Conservation (phyloP, 139 green algal genomes). For the Astrephomene gubernaculifera region DNA sequence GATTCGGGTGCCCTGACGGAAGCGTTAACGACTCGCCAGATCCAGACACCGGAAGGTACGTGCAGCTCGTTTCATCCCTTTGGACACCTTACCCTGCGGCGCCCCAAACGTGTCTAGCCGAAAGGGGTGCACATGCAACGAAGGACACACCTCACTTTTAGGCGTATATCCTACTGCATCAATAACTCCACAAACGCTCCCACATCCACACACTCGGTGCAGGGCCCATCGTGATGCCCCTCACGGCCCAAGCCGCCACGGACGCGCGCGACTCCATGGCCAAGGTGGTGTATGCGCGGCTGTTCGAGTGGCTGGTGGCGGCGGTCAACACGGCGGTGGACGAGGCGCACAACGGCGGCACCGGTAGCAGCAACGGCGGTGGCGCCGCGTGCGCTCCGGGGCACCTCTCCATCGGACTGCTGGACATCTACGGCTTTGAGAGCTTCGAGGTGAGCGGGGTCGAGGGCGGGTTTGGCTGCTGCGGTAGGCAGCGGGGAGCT, state of each 20-base stretch:
- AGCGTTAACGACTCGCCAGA: slow-evolving; percentile 79
- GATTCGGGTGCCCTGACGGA: slow-evolving; percentile 64
- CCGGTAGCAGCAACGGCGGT: neutral
- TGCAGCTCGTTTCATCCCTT: no score
- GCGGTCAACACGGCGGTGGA: slow-evolving; percentile 70
- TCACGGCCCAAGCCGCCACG: slow-evolving; percentile 64
- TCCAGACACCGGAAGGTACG: slow-evolving; percentile 83
- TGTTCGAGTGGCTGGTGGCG: slow-evolving; percentile 96
- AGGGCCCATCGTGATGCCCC: slow-evolving; percentile 81
- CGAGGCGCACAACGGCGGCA: slow-evolving; percentile 24
- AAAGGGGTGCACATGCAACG: no score
- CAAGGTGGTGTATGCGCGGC: slow-evolving; percentile 89
- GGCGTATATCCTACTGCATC: no score
- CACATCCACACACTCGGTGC: no score
- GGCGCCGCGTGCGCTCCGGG: neutral
- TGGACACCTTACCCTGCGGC: no score
- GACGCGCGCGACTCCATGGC: slow-evolving; percentile 89
- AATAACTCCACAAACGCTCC: no score
- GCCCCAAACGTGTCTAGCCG: no score
- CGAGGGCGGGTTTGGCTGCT: no score
- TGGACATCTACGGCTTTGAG: slow-evolving; percentile 99
- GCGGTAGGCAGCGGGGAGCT: no score
- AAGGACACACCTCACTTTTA: no score
- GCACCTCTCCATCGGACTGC: slow-evolving; percentile 78
- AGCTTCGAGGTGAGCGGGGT: slow-evolving; percentile 78